Evolutionary conservation across 352 stramenopile genomes (phyloP).

Genomic region (Pythium scleroteichum): DNA sequence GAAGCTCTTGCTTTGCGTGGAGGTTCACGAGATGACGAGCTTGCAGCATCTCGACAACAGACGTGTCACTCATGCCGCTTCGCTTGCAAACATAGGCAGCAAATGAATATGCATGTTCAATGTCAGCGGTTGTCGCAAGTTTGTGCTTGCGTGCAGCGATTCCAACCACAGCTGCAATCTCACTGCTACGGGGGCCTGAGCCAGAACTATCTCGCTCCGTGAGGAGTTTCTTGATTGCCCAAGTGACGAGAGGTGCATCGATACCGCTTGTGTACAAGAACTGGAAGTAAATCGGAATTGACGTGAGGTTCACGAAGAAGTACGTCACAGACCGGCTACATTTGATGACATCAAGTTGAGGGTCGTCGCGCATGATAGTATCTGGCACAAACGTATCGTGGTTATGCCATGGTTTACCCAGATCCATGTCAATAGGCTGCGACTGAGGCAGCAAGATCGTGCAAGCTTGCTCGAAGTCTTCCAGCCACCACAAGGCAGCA

Average conservation of each 20-base stretch:
- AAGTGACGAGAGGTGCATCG: constrained; percentile 61
- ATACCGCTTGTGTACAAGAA: constrained; percentile 65
- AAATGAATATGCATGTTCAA: constrained; percentile 85
- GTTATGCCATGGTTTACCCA: constrained; percentile 15
- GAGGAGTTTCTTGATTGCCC: constrained; percentile 54
- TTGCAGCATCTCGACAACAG: constrained; percentile 85
- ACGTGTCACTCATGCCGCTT: constrained; percentile 78
- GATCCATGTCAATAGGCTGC: constrained; percentile 58
- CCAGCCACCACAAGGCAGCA: constrained; percentile 80
- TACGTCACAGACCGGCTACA: constrained; percentile 51
- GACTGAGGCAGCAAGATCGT: constrained; percentile 62
- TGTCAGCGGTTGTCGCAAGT: constrained; percentile 65
- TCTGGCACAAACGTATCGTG: constrained; percentile 7
- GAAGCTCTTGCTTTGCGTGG: constrained; percentile 58
- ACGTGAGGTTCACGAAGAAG: constrained; percentile 88
- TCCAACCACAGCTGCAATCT: constrained; percentile 8
- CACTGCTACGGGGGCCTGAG: neutral
- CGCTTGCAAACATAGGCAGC: constrained; percentile 83
- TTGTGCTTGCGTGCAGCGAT: constrained; percentile 22
- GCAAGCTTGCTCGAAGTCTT: constrained; percentile 84
- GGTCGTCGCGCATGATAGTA: constrained; percentile 1
- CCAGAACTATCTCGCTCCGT: constrained; percentile 3
- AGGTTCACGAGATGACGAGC: constrained; percentile 78
- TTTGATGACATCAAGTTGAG: constrained; percentile 32
- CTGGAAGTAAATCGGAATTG: constrained; percentile 82